Evolutionary conservation across 2,329 filamentous ascomycete genomes (phyloP).

Genomic region (Macrophomina pseudophaseolina): DNA sequence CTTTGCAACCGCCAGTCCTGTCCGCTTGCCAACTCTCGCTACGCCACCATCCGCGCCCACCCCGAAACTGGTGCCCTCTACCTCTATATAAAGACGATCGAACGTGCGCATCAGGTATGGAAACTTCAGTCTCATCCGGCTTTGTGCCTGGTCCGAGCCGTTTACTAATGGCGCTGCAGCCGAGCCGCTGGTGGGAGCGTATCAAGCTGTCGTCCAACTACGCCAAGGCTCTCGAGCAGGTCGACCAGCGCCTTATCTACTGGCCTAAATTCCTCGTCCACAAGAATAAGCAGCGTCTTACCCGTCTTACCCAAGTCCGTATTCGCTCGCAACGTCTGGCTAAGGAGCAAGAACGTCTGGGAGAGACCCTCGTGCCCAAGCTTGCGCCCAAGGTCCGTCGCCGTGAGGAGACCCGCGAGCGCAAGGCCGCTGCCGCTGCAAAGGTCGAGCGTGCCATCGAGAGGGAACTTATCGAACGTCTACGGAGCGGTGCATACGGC

Average conservation of each 20-base stretch:
- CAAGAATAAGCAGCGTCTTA: constrained; percentile 96
- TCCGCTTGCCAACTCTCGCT: constrained; percentile 87
- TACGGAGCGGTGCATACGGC: constrained; percentile 92
- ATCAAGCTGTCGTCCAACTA: constrained; percentile 92
- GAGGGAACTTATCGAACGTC: constrained; percentile 86
- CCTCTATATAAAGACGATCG: constrained; percentile 95
- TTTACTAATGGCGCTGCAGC: not conserved
- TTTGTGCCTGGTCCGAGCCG: not conserved
- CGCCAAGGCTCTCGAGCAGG: constrained; percentile 81
- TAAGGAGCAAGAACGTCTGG: constrained; percentile 86
- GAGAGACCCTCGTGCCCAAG: constrained; percentile 86
- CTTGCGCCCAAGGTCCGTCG: constrained; percentile 83
- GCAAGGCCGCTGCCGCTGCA: constrained; percentile 63
- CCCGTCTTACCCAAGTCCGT: constrained; percentile 87
- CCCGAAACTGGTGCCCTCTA: constrained; percentile 82
- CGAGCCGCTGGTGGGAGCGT: constrained; percentile 77
- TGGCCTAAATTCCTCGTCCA: constrained; percentile 93
- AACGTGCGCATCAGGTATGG: constrained; percentile 70
- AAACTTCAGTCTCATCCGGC: not conserved
- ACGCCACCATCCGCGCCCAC: constrained; percentile 87
- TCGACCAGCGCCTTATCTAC: constrained; percentile 74
- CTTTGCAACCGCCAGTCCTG: constrained; percentile 88
- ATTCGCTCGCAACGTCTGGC: constrained; percentile 78
- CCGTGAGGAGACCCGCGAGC: constrained; percentile 54
- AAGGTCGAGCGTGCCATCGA: constrained; percentile 97